A percentile compares a stretch with the other conserved stretches of the same genome.
These are phyloP conservation scores for Grigorovia yakushimaensis DNA, from an alignment of 805 yeast genomes.

Conservation along the genomic window DNA sequence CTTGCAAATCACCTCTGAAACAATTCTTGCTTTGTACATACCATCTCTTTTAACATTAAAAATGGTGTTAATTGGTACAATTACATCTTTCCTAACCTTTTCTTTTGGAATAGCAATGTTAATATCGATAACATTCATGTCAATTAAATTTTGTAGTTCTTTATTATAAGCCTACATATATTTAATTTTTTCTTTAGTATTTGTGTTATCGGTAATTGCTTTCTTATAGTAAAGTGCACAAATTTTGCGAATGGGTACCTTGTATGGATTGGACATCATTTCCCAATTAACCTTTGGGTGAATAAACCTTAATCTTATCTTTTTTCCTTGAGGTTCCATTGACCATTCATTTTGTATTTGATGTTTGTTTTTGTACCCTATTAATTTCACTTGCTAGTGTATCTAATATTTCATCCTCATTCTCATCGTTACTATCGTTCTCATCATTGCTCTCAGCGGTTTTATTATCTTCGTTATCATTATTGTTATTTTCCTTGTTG, in stretches of 20 bases:
- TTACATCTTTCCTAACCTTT: not conserved
- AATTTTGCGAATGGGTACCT: not conserved
- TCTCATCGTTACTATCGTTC: not conserved
- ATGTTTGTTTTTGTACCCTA: too few relatives aligned
- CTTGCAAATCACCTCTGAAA: conserved; percentile 5
- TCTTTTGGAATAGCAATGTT: not conserved
- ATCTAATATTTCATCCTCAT: not conserved
- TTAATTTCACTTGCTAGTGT: too few relatives aligned
- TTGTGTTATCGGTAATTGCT: conserved; percentile 4
- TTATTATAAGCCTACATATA: conserved; percentile 4
- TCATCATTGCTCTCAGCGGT: too few relatives aligned
- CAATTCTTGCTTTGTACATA: conserved; percentile 3
- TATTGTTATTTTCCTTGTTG: too few relatives aligned
- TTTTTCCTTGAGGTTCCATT: too few relatives aligned
- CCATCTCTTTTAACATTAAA: conserved; percentile 6
- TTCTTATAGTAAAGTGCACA: conserved; percentile 4
- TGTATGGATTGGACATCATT: not conserved
- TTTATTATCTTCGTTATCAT: too few relatives aligned
- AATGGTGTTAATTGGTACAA: not conserved
- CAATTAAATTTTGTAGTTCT: conserved; percentile 5
- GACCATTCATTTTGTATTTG: too few relatives aligned
- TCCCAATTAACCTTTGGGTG: not conserved
- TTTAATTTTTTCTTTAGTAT: not conserved
- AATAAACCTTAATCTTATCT: too few relatives aligned
- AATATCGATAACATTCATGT: conserved; percentile 5